Conservation (phyloP, 1,284 basidiomycete species). For the Vanrija humicola region DNA sequence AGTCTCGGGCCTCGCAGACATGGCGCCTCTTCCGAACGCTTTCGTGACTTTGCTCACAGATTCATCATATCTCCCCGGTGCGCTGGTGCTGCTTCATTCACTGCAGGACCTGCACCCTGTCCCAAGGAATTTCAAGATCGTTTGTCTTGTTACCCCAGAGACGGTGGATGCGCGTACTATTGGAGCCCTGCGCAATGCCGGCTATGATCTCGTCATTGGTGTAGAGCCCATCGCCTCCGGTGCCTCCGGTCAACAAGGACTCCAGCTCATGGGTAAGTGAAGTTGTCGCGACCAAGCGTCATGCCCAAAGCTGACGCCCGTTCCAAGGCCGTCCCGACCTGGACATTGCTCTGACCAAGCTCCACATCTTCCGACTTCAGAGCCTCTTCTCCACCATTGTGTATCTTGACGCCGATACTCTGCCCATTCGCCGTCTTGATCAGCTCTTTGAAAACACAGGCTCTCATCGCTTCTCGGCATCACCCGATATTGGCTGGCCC, state of each 20-base stretch:
- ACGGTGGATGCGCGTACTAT: conserved; percentile 82
- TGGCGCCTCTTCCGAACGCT: conserved; percentile 51
- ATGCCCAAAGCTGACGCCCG: conserved; percentile 4
- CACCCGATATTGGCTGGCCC: conserved; percentile 96
- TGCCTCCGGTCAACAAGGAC: conserved; percentile 57
- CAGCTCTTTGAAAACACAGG: conserved; percentile 69
- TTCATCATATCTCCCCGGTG: conserved; percentile 86
- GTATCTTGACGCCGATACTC: conserved; percentile 93
- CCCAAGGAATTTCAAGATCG: conserved; percentile 70
- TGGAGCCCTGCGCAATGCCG: conserved; percentile 68
- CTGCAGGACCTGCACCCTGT: conserved; percentile 70
- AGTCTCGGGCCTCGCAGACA: neutral
- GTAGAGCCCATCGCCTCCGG: conserved; percentile 72
- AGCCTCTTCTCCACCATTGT: conserved; percentile 78
- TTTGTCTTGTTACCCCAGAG: conserved; percentile 90
- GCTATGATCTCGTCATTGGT: conserved; percentile 79
- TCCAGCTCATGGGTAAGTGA: conserved; percentile 76
- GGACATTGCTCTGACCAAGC: conserved; percentile 84
- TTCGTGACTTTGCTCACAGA: conserved; percentile 88
- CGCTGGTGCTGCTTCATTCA: conserved; percentile 77
- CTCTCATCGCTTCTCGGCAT: conserved; percentile 62
- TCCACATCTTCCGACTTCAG: conserved; percentile 87
- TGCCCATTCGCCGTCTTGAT: conserved; percentile 79
- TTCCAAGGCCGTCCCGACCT: conserved; percentile 82
- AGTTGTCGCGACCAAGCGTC: neutral